Conservation (phyloP, 1,284 basidiomycete species). For the Pyrrhoderma noxium region DNA sequence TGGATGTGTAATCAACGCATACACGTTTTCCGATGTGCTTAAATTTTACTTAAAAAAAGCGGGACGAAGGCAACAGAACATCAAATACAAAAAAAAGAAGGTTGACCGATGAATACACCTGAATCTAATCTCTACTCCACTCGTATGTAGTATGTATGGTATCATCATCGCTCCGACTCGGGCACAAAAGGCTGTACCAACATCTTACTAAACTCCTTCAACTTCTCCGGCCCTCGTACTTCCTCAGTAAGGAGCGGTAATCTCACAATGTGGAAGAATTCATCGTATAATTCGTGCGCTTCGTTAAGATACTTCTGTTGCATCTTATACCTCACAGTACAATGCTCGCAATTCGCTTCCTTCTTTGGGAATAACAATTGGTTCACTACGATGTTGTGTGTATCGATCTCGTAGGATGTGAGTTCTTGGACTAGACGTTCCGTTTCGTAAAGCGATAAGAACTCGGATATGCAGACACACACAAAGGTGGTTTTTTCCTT, state of each 20-base stretch:
- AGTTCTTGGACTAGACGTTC: conserved; percentile 96
- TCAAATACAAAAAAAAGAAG: too few relatives aligned
- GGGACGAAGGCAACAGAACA: too few relatives aligned
- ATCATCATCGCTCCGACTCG: conserved; percentile 8
- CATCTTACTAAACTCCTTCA: conserved; percentile 87
- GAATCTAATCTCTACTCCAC: too few relatives aligned
- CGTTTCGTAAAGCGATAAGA: conserved; percentile 96
- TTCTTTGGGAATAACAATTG: conserved; percentile 93
- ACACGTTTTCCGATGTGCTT: too few relatives aligned
- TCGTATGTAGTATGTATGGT: too few relatives aligned
- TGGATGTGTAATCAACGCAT: too few relatives aligned
- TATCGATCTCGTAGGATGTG: conserved; percentile 95
- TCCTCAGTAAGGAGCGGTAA: conserved; percentile 95
- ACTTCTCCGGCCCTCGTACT: conserved; percentile 89
- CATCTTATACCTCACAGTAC: conserved; percentile 91
- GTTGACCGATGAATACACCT: too few relatives aligned
- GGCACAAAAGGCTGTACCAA: conserved; percentile 58
- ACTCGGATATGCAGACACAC: conserved; percentile 98
- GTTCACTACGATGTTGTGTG: conserved; percentile 98
- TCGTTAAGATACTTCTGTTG: conserved; percentile 94
- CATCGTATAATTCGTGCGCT: conserved; percentile 92
- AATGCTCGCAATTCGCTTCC: conserved; percentile 95
- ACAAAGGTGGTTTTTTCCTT: conserved; percentile 98
- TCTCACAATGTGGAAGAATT: conserved; percentile 94
- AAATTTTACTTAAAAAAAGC: too few relatives aligned